These are phyloP conservation scores for Sugiyamaella neomexicana DNA, from an alignment of 1,139 yeast species.

Conservation along the genomic window DNA sequence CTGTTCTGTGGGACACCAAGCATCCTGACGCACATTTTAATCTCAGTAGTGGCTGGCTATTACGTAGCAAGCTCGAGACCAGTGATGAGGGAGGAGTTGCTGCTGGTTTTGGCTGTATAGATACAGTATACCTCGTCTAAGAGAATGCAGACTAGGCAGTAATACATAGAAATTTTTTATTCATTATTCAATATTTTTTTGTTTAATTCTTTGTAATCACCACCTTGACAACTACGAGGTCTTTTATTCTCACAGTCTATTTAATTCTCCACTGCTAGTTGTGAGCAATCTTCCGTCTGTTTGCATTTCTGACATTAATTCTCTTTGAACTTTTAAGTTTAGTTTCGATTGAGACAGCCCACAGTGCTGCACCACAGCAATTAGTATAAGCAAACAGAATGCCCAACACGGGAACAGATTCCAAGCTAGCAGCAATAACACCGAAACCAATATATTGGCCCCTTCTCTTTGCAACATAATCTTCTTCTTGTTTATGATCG, in stretches of 20 bases:
- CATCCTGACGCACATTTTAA: constrained; percentile 59
- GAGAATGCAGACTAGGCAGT: too few species aligned
- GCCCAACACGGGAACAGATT: constrained; percentile 60
- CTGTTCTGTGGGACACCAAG: constrained; percentile 68
- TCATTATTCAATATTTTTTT: neutral
- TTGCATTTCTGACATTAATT: neutral
- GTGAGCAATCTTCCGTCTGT: neutral
- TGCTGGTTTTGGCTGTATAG: constrained; percentile 97
- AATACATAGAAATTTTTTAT: neutral
- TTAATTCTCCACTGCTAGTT: too few species aligned
- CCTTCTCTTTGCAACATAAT: constrained; percentile 36
- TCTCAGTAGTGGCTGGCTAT: constrained; percentile 75
- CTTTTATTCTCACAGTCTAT: too few species aligned
- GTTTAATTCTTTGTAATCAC: neutral
- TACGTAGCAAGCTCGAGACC: constrained; percentile 82
- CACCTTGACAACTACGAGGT: too few species aligned
- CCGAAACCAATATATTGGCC: constrained; percentile 54
- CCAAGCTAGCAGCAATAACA: constrained; percentile 55
- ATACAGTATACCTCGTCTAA: constrained; percentile 53
- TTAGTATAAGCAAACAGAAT: constrained; percentile 65
- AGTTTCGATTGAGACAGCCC: constrained; percentile 50
- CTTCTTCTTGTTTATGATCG: constrained; percentile 43
- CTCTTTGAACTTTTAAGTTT: constrained; percentile 6
- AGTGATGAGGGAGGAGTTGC: constrained; percentile 98
- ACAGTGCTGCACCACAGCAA: constrained; percentile 69